Conservation (phyloP, 225 moss, liverwort and hornwort species). For the Pleurozium schreberi region DNA sequence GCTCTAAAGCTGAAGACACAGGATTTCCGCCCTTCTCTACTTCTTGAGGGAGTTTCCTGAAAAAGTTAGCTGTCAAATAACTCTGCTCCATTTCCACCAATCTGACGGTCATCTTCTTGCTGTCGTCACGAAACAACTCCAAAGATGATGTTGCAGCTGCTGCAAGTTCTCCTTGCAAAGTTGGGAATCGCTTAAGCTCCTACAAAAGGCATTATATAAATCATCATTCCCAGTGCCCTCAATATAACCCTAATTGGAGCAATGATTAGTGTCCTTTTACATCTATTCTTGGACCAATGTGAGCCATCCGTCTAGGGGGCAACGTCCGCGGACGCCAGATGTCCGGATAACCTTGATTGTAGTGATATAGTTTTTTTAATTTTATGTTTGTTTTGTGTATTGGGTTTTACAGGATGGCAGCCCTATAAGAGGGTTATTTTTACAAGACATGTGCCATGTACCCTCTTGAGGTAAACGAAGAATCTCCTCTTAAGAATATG, state of each 20-base stretch:
- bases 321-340: too few relatives aligned
- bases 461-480: too few relatives aligned
- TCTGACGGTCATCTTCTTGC: slow-evolving; percentile 62
- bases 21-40: slow-evolving; percentile 65
- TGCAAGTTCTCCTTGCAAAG: slow-evolving; percentile 43
- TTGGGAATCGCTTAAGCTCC: slow-evolving; percentile 46
- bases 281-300: background rate
- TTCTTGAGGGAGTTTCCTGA: slow-evolving; percentile 79
- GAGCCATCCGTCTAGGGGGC: too few relatives aligned
- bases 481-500: too few relatives aligned
- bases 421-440: too few relatives aligned
- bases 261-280: background rate
- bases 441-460: too few relatives aligned
- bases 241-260: background rate
- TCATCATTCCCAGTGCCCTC: background rate
- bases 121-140: slow-evolving; percentile 69
- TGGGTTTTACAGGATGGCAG: too few relatives aligned
- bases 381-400: too few relatives aligned
- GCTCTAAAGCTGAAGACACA: slow-evolving; percentile 41
- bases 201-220: background rate
- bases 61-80: slow-evolving; percentile 78
- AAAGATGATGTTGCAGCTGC: slow-evolving; percentile 27
- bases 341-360: too few relatives aligned
- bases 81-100: slow-evolving; percentile 89
- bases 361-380: too few relatives aligned